These are phyloP conservation scores for Penicillium sp. DNA, from an alignment of 2,329 filamentous ascomycete species.

Conservation along the genomic window DNA sequence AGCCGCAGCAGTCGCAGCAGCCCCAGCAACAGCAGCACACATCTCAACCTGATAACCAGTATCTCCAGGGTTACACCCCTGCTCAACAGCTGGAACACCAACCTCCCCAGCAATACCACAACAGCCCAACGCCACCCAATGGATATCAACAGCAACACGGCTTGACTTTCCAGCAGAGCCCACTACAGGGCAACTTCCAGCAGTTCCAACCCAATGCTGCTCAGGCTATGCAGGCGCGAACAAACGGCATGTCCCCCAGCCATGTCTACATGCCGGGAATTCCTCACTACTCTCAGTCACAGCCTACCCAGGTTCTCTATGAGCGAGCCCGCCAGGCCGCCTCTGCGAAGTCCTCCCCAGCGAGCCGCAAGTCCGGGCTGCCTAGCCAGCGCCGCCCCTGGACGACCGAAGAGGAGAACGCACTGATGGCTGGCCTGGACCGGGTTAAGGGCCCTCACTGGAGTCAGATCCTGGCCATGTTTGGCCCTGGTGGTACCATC, in stretches of 20 bases:
- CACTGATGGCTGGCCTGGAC: constrained; percentile 81
- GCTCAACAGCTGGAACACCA: constrained; percentile 29
- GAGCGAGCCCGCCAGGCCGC: constrained; percentile 55
- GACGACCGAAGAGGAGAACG: constrained; percentile 85
- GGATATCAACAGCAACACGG: constrained; percentile 34
- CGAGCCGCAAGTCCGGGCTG: constrained; percentile 49
- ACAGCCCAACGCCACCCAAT: constrained; percentile 33
- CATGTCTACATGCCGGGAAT: constrained; percentile 45
- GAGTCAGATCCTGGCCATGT: constrained; percentile 84
- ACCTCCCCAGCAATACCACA: constrained; percentile 31
- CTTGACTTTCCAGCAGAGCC: constrained; percentile 39
- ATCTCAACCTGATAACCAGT: constrained; percentile 29
- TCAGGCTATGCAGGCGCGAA: constrained; percentile 27
- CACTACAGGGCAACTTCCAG: constrained; percentile 40
- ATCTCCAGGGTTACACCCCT: constrained; percentile 34
- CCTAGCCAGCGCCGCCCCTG: constrained; percentile 68
- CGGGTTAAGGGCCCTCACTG: constrained; percentile 87
- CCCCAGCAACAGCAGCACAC: constrained; percentile 19
- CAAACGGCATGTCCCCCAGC: constrained; percentile 35
- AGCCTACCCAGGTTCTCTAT: constrained; percentile 54
- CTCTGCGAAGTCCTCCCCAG: constrained; percentile 52
- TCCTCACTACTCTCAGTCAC: constrained; percentile 46
- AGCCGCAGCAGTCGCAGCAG: constrained; percentile 27
- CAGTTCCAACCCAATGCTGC: constrained; percentile 38
- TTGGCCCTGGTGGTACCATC: constrained; percentile 72